Percentiles rank a stretch among this genome's conserved stretches.
These are phyloP conservation scores for Dictyostelium brefeldianum DNA, from an alignment of 78 protist species.

Conservation along the genomic window DNA sequence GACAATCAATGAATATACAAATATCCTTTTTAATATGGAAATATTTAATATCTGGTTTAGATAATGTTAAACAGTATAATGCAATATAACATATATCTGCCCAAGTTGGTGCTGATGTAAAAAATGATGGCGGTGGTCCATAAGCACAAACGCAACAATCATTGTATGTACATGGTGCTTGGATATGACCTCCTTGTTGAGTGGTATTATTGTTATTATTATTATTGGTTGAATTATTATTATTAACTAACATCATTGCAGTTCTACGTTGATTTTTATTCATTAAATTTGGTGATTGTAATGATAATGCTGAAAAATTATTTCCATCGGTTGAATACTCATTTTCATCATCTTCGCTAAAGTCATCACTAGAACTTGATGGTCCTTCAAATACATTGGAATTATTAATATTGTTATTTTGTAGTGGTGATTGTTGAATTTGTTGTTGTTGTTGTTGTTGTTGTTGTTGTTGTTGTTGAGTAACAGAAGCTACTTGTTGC, in stretches of 20 bases:
- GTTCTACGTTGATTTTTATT: neutral
- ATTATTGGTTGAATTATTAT: too few relatives aligned
- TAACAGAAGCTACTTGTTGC: too few relatives aligned
- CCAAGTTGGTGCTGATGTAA: slow-evolving; percentile 73
- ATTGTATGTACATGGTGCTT: slow-evolving; percentile 21
- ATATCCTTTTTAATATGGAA: slow-evolving; percentile 72
- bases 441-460: too few relatives aligned
- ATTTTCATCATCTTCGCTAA: neutral
- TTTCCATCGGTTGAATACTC: neutral
- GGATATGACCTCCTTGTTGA: neutral
- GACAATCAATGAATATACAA: slow-evolving; percentile 61
- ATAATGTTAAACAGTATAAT: slow-evolving; percentile 50
- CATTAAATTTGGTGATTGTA: neutral
- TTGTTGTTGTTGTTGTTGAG: too few relatives aligned
- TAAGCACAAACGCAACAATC: slow-evolving; percentile 59
- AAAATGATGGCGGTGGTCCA: slow-evolving; percentile 78
- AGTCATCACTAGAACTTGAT: neutral
- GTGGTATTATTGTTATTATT: too few relatives aligned
- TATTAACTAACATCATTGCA: too few relatives aligned
- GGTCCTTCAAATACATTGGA: too few relatives aligned
- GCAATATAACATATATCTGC: slow-evolving; percentile 78
- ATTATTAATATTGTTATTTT: too few relatives aligned
- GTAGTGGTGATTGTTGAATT: neutral
- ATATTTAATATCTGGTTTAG: slow-evolving; percentile 66
- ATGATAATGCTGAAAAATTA: neutral